phyloP scores from a whole-genome alignment of 106 monocot genomes.

The Ottelia alismoides region DNA sequence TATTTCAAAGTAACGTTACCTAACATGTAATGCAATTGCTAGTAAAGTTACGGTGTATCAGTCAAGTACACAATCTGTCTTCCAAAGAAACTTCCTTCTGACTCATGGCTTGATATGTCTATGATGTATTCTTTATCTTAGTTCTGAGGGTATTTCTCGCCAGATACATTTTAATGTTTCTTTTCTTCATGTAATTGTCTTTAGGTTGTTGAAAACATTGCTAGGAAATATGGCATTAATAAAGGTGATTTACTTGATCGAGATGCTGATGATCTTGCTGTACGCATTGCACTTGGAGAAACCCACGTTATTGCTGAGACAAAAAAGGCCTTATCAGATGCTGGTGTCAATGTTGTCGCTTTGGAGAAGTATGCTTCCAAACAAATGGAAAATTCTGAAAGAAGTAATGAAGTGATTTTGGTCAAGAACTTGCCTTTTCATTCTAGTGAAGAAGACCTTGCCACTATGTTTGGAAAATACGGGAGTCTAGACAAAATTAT shows the following conservation, averaged over 20 bases:
- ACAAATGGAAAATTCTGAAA: conserved; percentile 33
- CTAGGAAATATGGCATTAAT: conserved; percentile 77
- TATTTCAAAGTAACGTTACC: too few species aligned
- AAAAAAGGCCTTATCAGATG: conserved; percentile 59
- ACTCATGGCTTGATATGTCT: too few species aligned
- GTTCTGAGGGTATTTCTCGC: too few species aligned
- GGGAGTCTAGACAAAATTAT: conserved; percentile 86
- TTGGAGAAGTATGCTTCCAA: conserved; percentile 59
- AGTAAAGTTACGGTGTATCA: too few species aligned
- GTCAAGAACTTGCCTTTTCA: conserved; percentile 90
- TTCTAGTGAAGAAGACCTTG: conserved; percentile 72
- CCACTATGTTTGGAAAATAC: conserved; percentile 74
- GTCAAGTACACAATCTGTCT: too few species aligned
- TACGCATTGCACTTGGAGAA: conserved; percentile 90
- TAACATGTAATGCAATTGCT: too few species aligned
- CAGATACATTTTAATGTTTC: too few species aligned
- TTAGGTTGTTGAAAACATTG: conserved; percentile 92
- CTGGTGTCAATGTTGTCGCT: conserved; percentile 62
- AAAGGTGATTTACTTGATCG: conserved; percentile 84
- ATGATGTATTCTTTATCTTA: too few species aligned
- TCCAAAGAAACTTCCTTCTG: too few species aligned
- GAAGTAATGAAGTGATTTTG: conserved; percentile 87
- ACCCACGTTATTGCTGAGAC: conserved; percentile 79
- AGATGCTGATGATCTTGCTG: conserved; percentile 92
- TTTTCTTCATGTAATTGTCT: too few species aligned